A percentile compares a stretch with the other conserved stretches of the same genome.
Evolutionary conservation across 441 rosid genomes (phyloP).

Genomic region (Eutrema salsugineum): DNA sequence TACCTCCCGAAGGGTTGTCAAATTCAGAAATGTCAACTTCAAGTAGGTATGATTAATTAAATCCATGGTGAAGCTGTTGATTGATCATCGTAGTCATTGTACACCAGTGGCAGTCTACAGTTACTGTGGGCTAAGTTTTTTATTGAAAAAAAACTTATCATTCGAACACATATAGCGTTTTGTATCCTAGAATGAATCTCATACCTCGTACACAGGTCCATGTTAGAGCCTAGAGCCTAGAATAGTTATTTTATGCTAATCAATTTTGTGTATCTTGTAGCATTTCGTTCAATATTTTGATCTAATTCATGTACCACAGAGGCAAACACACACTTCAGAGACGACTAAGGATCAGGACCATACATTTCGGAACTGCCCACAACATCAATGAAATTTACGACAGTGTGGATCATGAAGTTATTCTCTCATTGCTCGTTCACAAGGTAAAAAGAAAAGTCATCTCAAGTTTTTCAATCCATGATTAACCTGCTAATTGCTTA

Average conservation of each 20-base stretch:
- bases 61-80: slow-evolving; percentile 5
- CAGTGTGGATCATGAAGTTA: slow-evolving; percentile 83
- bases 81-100: not conserved
- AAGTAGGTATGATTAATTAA: slow-evolving; percentile 59
- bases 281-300: slow-evolving; percentile 16
- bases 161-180: not conserved
- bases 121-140: not conserved
- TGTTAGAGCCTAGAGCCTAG: not conserved
- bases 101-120: not conserved
- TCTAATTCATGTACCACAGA: slow-evolving; percentile 38
- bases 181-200: not conserved
- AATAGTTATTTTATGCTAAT: slow-evolving; percentile 1
- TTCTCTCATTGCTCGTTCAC: slow-evolving; percentile 87
- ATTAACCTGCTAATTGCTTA: not conserved
- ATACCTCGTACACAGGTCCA: not conserved
- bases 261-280: not conserved
- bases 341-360: slow-evolving; percentile 83
- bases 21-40: slow-evolving; percentile 48
- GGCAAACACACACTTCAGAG: slow-evolving; percentile 72
- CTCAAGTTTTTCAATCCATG: not conserved
- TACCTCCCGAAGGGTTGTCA: slow-evolving; percentile 77
- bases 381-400: slow-evolving; percentile 82
- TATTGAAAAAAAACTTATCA: too few relatives aligned
- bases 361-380: slow-evolving; percentile 73
- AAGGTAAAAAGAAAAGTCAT: slow-evolving; percentile 48